A percentile compares a stretch with the other conserved stretches of the same genome.
phyloP scores from a whole-genome alignment of 2,329 filamentous ascomycete species.

The Ophiosphaerella korrae region DNA sequence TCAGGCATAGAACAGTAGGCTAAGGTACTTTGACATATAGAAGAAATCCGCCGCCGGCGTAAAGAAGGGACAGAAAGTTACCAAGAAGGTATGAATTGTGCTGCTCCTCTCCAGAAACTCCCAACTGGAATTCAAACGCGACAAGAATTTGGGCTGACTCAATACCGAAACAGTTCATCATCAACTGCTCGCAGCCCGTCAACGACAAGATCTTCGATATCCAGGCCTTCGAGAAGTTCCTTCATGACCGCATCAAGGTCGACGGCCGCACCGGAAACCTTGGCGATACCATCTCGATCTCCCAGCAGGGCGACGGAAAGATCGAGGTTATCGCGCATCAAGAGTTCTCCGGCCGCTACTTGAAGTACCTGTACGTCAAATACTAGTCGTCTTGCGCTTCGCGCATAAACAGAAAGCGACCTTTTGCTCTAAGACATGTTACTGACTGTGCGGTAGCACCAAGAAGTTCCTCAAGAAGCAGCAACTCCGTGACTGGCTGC shows the following conservation, averaged over 20 bases:
- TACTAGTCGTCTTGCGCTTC: background rate
- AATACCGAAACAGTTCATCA: conserved; percentile 76
- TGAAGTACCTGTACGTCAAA: conserved; percentile 93
- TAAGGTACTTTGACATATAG: conserved; percentile 67
- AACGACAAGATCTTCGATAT: conserved; percentile 99
- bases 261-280: conserved; percentile 98
- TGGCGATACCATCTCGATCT: conserved; percentile 88
- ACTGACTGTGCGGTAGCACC: conserved; percentile 65
- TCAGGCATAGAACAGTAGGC: conserved; percentile 80
- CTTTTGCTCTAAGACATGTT: background rate
- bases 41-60: conserved; percentile 59
- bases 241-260: conserved; percentile 99
- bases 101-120: conserved; percentile 10
- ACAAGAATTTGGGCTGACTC: conserved; percentile 1
- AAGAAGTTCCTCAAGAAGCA: conserved; percentile 99
- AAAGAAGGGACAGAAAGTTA: conserved; percentile 70
- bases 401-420: background rate
- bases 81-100: conserved; percentile 72
- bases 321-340: conserved; percentile 97
- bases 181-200: conserved; percentile 98
- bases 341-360: conserved; percentile 96
- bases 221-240: conserved; percentile 99
- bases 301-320: conserved; percentile 92
- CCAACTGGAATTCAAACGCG: background rate
- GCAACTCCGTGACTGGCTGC: conserved; percentile 99